These are phyloP conservation scores for Corylus avellana DNA, from an alignment of 306 rosid species.

Conservation along the genomic window DNA sequence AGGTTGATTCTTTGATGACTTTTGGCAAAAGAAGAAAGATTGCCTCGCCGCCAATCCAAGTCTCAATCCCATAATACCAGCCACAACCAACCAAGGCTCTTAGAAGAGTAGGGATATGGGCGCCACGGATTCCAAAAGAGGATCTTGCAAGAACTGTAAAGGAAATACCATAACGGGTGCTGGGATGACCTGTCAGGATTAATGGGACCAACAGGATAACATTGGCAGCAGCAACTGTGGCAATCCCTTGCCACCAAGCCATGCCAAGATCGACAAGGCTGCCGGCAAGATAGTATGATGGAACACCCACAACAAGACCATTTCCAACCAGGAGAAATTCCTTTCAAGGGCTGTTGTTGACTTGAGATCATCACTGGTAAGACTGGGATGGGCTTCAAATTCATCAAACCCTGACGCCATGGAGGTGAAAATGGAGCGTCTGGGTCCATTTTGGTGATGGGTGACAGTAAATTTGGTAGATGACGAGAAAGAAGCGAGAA, in stretches of 20 bases:
- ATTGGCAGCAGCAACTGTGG: slow-evolving; percentile 73
- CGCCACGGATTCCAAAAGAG: slow-evolving; percentile 79
- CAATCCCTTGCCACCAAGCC: slow-evolving; percentile 98
- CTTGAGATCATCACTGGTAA: slow-evolving; percentile 69
- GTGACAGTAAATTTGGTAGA: slow-evolving; percentile 8
- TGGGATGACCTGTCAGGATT: slow-evolving; percentile 76
- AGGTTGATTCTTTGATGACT: neutral
- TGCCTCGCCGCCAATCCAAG: slow-evolving; percentile 16
- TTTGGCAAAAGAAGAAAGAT: too few species aligned
- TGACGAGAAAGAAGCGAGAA: neutral
- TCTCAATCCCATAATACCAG: slow-evolving; percentile 84
- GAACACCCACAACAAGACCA: slow-evolving; percentile 91
- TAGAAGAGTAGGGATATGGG: slow-evolving; percentile 79
- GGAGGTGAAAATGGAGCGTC: slow-evolving; percentile 25
- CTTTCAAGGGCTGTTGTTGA: slow-evolving; percentile 60
- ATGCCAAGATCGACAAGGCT: slow-evolving; percentile 89
- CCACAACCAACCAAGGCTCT: slow-evolving; percentile 89
- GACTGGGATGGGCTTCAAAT: slow-evolving; percentile 47
- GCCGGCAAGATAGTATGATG: slow-evolving; percentile 85
- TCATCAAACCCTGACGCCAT: slow-evolving; percentile 28
- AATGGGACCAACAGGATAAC: slow-evolving; percentile 53
- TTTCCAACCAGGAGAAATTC: slow-evolving; percentile 63
- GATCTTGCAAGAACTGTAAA: slow-evolving; percentile 87
- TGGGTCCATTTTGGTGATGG: slow-evolving; percentile 11
- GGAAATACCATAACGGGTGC: slow-evolving; percentile 77